A percentile compares a stretch with the other conserved stretches of the same genome.
phyloP scores from a whole-genome alignment of 2,329 filamentous ascomycete genomes.

The Sclerotinia borealis region DNA sequence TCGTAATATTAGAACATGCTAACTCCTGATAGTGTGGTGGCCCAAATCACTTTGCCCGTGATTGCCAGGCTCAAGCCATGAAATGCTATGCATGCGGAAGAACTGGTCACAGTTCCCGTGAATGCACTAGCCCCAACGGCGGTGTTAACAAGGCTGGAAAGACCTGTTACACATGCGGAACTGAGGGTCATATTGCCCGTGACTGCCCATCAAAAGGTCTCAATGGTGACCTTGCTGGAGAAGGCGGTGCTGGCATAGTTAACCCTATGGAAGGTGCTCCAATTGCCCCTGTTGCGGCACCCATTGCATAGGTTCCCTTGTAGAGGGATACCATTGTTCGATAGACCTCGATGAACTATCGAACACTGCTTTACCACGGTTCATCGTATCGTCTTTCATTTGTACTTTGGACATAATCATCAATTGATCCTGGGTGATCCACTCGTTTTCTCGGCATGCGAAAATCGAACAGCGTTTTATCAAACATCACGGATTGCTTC shows the following conservation, averaged over 20 bases:
- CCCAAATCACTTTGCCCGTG: slow-evolving; percentile 96
- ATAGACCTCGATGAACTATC: slow-evolving; percentile 33
- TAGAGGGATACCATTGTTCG: slow-evolving; percentile 23
- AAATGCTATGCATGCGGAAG: slow-evolving; percentile 77
- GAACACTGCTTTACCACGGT: slow-evolving; percentile 20
- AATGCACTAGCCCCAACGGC: slow-evolving; percentile 57
- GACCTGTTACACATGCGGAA: slow-evolving; percentile 96
- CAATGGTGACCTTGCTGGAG: slow-evolving; percentile 41
- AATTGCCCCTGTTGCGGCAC: slow-evolving; percentile 37
- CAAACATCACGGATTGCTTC: slow-evolving; percentile 27
- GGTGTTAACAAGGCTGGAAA: slow-evolving; percentile 94
- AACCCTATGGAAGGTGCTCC: slow-evolving; percentile 34
- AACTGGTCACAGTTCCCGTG: slow-evolving; percentile 46
- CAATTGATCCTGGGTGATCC: slow-evolving; percentile 21
- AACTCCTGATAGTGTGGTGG: slow-evolving; percentile 49
- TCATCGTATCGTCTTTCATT: slow-evolving; percentile 28
- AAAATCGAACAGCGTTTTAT: slow-evolving; percentile 18
- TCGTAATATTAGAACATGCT: background rate
- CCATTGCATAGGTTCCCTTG: slow-evolving; percentile 21
- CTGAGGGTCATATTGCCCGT: slow-evolving; percentile 91
- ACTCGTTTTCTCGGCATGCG: slow-evolving; percentile 30
- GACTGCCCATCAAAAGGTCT: slow-evolving; percentile 61
- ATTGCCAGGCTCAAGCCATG: slow-evolving; percentile 67
- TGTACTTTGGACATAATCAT: slow-evolving; percentile 30
- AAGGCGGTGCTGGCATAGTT: slow-evolving; percentile 23